Conservation (phyloP, 495 filamentous ascomycete species). For the Talaromyces ruber region DNA sequence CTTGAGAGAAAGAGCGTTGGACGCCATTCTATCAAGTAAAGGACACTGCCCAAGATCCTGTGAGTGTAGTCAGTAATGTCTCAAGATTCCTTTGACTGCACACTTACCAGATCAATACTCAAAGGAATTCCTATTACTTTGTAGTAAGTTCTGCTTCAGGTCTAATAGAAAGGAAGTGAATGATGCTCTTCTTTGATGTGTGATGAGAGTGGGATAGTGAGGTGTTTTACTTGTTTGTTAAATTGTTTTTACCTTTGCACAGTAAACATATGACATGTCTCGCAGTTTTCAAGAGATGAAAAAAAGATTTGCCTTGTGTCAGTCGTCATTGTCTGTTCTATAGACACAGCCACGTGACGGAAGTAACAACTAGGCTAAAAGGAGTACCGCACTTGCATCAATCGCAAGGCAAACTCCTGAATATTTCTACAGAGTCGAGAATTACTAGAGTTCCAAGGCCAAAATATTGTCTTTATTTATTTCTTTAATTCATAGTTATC, state of each 20-base stretch:
- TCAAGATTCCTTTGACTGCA: not conserved
- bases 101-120: not conserved
- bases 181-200: not conserved
- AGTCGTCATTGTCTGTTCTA: not conserved
- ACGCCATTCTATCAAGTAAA: constrained; percentile 8
- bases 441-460: not conserved
- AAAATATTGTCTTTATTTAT: not conserved
- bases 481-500: constrained; percentile 3
- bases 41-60: not conserved
- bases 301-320: not conserved
- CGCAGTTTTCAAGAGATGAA: not conserved
- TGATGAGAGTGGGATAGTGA: not conserved
- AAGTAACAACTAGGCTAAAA: not conserved
- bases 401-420: not conserved
- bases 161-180: not conserved
- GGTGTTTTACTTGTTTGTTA: not conserved
- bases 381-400: not conserved
- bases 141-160: not conserved
- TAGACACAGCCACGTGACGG: not conserved
- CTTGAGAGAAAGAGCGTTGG: constrained; percentile 19
- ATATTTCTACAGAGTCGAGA: not conserved
- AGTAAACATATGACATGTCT: not conserved
- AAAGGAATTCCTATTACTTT: not conserved
- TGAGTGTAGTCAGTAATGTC: not conserved
- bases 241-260: not conserved